phyloP scores from a whole-genome alignment of 192 early-diverging fungal species.

The Entrophospora sp. region DNA sequence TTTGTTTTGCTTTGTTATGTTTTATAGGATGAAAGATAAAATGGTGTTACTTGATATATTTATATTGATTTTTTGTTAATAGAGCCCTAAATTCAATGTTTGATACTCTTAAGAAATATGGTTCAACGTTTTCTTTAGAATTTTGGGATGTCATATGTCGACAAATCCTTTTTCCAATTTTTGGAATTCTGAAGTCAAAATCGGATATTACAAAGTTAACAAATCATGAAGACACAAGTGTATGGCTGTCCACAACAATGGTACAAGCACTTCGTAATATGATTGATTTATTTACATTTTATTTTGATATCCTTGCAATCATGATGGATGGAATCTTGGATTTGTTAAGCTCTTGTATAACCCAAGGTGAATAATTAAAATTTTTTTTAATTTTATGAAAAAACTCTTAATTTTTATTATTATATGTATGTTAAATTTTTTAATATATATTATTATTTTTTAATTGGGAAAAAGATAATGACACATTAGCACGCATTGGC shows the following conservation, averaged over 20 bases:
- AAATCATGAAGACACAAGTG: constrained; percentile 75
- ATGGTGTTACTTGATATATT: not conserved
- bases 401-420: no score
- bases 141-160: constrained; percentile 79
- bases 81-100: constrained; percentile 78
- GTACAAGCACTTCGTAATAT: constrained; percentile 85
- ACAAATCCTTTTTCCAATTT: constrained; percentile 83
- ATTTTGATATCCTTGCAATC: constrained; percentile 59
- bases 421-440: not conserved
- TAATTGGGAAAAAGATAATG: constrained; percentile 51
- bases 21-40: not conserved
- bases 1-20: not conserved
- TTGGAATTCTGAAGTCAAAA: constrained; percentile 68
- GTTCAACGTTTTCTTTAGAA: constrained; percentile 57
- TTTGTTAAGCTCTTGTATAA: constrained; percentile 76
- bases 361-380: constrained; percentile 50
- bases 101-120: constrained; percentile 70
- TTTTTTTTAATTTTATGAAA: constrained; percentile 1
- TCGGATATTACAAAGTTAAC: constrained; percentile 47
- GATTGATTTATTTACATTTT: constrained; percentile 74
- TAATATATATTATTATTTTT: not conserved
- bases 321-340: constrained; percentile 75
- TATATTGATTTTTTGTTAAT: not conserved
- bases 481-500: constrained; percentile 82
- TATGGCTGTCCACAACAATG: constrained; percentile 92